phyloP scores from a whole-genome alignment of 169 alveolate species.

The Eimeria falciformis region DNA sequence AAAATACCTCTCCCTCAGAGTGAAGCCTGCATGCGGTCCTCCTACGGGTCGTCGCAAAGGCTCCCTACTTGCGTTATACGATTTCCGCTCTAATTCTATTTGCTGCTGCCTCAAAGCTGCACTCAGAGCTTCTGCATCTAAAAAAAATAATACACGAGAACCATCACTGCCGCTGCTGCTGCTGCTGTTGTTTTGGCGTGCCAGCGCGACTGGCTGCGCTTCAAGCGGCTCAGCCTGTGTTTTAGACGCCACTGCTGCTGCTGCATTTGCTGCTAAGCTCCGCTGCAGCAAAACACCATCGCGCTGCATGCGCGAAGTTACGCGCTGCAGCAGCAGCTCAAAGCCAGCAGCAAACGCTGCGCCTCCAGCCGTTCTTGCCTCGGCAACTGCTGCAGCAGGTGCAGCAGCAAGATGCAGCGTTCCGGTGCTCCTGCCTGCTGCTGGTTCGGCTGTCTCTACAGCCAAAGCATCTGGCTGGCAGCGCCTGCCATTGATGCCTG shows the following conservation, averaged over 20 bases:
- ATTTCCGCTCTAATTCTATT: not conserved
- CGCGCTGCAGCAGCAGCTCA: constrained; percentile 42
- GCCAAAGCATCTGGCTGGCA: not conserved
- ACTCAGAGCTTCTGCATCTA: constrained; percentile 2
- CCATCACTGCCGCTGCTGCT: constrained; percentile 36
- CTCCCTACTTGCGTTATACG: not conserved
- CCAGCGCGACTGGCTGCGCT: not conserved
- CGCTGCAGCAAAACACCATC: not conserved
- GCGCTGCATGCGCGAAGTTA: not conserved
- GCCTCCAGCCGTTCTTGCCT: constrained; percentile 17
- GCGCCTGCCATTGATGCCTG: constrained; percentile 46
- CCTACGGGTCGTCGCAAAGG: not conserved
- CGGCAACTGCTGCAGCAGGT: constrained; percentile 12
- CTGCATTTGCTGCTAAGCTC: not conserved
- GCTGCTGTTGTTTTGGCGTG: constrained; percentile 21
- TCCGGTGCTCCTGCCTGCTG: constrained; percentile 7
- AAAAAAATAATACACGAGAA: not conserved
- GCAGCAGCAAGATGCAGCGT: constrained; percentile 42
- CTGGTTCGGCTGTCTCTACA: not conserved
- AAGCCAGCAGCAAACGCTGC: constrained; percentile 28
- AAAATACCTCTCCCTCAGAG: constrained; percentile 36
- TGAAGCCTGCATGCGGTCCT: too few species aligned
- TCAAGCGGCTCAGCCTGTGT: not conserved
- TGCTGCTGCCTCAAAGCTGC: constrained; percentile 40
- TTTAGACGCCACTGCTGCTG: not conserved